phyloP scores from a whole-genome alignment of 2,329 filamentous ascomycete genomes.

The Diaporthe ilicicola region DNA sequence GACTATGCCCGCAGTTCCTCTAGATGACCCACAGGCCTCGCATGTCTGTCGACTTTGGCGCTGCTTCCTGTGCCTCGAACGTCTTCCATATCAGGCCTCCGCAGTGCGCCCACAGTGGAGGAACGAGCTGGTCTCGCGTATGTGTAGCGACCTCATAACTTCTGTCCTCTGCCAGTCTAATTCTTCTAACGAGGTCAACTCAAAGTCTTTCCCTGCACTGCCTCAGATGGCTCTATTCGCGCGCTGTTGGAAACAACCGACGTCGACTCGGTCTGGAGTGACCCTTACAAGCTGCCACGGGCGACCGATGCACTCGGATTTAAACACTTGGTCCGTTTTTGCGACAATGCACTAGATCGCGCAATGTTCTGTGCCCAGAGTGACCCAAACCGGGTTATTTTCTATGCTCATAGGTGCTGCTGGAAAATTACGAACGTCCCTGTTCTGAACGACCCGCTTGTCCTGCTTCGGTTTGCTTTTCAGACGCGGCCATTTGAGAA shows the following conservation, averaged over 20 bases:
- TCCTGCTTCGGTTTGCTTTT: constrained; percentile 6
- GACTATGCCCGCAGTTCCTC: neutral
- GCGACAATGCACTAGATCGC: neutral
- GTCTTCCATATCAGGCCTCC: neutral
- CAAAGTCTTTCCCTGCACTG: constrained; percentile 3
- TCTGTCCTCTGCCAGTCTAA: neutral
- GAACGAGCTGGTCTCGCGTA: neutral
- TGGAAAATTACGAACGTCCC: constrained; percentile 2
- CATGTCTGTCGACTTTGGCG: constrained; percentile 7
- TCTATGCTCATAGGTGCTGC: constrained; percentile 20
- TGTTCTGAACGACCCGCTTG: neutral
- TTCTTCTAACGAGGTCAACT: neutral
- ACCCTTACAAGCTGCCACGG: neutral
- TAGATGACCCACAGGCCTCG: neutral
- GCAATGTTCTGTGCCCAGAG: neutral
- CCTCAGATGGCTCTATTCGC: constrained; percentile 1
- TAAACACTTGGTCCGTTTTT: neutral
- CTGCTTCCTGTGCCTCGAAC: constrained; percentile 11
- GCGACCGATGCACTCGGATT: neutral
- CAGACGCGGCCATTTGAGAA: constrained; percentile 9
- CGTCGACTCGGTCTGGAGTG: neutral
- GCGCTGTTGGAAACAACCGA: neutral
- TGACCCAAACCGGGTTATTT: neutral
- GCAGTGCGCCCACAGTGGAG: neutral
- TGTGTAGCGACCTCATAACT: neutral